These are phyloP conservation scores for Neoarthrinium moseri DNA, from an alignment of 2,329 filamentous ascomycete genomes.

Conservation along the genomic window DNA sequence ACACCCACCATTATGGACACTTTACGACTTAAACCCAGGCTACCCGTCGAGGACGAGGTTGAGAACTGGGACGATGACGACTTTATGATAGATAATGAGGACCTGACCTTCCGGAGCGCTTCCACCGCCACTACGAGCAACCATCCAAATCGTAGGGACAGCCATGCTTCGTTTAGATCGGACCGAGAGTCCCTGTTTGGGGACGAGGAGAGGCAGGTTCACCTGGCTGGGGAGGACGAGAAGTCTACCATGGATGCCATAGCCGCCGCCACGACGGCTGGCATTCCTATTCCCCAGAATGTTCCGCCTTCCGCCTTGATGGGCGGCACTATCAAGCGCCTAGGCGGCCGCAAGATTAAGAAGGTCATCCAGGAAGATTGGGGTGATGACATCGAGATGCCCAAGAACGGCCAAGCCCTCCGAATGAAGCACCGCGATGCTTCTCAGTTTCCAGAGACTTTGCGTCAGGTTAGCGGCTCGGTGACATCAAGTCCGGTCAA, in stretches of 20 bases:
- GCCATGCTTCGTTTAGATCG: conserved; percentile 80
- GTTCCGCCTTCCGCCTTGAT: conserved; percentile 86
- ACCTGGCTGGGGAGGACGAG: conserved; percentile 82
- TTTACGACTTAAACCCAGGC: conserved; percentile 50
- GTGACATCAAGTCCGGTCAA: conserved; percentile 52
- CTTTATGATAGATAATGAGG: conserved; percentile 67
- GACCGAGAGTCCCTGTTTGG: conserved; percentile 74
- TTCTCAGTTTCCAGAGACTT: conserved; percentile 62
- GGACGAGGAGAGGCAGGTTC: conserved; percentile 86
- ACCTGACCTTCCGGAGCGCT: conserved; percentile 59
- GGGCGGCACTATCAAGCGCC: conserved; percentile 88
- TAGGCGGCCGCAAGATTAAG: conserved; percentile 73
- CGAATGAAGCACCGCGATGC: conserved; percentile 64
- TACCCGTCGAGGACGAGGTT: conserved; percentile 56
- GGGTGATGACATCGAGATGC: conserved; percentile 75
- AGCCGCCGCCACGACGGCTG: conserved; percentile 79
- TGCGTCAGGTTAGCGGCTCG: conserved; percentile 66
- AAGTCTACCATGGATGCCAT: conserved; percentile 82
- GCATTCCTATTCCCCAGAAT: conserved; percentile 85
- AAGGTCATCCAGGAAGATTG: conserved; percentile 77
- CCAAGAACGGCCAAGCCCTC: conserved; percentile 56
- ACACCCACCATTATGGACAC: conserved; percentile 52
- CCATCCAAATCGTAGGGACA: conserved; percentile 63
- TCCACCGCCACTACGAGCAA: conserved; percentile 36
- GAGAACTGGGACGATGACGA: conserved; percentile 82